These are phyloP conservation scores for Coccinonectria pachysandricola DNA, from an alignment of 2,329 filamentous ascomycete species.

Conservation along the genomic window DNA sequence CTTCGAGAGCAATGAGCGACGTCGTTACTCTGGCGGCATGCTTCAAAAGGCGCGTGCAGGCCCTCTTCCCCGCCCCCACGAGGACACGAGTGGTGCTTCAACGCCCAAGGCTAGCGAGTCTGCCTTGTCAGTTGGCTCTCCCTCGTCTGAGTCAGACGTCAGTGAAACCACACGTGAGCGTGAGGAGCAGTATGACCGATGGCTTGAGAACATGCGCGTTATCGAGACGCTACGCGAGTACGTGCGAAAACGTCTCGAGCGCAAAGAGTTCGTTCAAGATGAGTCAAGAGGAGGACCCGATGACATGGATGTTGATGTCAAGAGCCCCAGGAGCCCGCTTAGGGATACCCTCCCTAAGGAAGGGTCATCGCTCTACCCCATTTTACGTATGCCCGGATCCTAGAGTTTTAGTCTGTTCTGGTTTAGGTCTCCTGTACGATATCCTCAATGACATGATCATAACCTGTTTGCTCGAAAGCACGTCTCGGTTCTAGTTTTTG, in stretches of 20 bases:
- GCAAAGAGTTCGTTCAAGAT: slow-evolving; percentile 40
- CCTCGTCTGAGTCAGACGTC: slow-evolving; percentile 43
- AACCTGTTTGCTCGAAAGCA: no score
- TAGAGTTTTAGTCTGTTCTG: no score
- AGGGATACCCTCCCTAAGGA: slow-evolving; percentile 17
- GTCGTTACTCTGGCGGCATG: slow-evolving; percentile 57
- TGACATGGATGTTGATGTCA: slow-evolving; percentile 28
- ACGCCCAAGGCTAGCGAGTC: slow-evolving; percentile 36
- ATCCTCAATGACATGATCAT: no score
- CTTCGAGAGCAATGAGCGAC: slow-evolving; percentile 53
- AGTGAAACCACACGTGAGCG: slow-evolving; percentile 43
- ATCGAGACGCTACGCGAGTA: slow-evolving; percentile 52
- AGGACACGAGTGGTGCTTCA: slow-evolving; percentile 28
- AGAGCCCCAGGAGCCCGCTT: slow-evolving; percentile 19
- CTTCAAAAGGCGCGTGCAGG: slow-evolving; percentile 47
- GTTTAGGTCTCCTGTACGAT: no score
- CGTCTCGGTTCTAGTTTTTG: no score
- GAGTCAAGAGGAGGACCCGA: slow-evolving; percentile 16
- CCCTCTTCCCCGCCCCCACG: slow-evolving; percentile 28
- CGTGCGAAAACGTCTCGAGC: slow-evolving; percentile 46
- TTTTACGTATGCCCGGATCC: slow-evolving; percentile 29
- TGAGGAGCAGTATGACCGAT: slow-evolving; percentile 53
- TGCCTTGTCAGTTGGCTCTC: slow-evolving; percentile 39
- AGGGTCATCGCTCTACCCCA: slow-evolving; percentile 29
- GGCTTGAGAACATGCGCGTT: slow-evolving; percentile 55